Base-by-base conservation (phyloP, 2,329 filamentous ascomycete genomes). In the Emericellopsis cladophorae region DNA sequence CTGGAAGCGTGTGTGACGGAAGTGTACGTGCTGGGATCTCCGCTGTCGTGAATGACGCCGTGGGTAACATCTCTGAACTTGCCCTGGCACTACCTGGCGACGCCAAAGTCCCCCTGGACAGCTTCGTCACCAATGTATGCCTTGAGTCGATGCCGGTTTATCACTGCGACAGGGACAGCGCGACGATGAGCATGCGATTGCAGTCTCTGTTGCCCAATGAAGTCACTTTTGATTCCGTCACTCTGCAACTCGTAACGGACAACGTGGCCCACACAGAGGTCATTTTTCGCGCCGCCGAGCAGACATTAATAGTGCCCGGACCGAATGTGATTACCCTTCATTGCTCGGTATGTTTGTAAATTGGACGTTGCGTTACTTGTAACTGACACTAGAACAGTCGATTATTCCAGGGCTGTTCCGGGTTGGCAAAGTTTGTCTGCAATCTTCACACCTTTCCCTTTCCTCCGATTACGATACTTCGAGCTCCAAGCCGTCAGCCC, bases 401-500 rank as follows among this genome's bases (percentile, higher is more conserved):
- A 73, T 77, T 29, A 74, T 84, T 4, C 76, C 81, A 18, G 88
- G 88, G 1, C 74, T 73, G 22, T 95, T 87, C 52, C 73, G 79
- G 43, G 73, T 92, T 36, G 84, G 88, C 49, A 78, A 79, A 47
- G 66, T 95, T 31, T 70, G 76, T 12, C 58, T 95, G 21, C 62
- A 68, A 21, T 68, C 75, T 6, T 74, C 68, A 36, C 84, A 83
- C 36, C 62, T 90, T 2, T 59, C 68, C 21, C 71, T 90, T 24
- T 66, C 76, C 34, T 77, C 83, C 49, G 81, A 87, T 40, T 68
- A 78, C 3, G 70, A 77, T 40, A 55, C 61, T 9, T 29, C 26
- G 9, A 29, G 12, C 26, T 29, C 26, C 4, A 29, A 12, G 8
- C 26, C 3, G 26, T 12, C 26, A 9, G 8, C 26, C 9, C 9